Percentiles rank a stretch among this genome's conserved stretches.
Evolutionary conservation across 2,329 filamentous ascomycete genomes (phyloP).

Genomic region (Phyllosticta capitalensis): DNA sequence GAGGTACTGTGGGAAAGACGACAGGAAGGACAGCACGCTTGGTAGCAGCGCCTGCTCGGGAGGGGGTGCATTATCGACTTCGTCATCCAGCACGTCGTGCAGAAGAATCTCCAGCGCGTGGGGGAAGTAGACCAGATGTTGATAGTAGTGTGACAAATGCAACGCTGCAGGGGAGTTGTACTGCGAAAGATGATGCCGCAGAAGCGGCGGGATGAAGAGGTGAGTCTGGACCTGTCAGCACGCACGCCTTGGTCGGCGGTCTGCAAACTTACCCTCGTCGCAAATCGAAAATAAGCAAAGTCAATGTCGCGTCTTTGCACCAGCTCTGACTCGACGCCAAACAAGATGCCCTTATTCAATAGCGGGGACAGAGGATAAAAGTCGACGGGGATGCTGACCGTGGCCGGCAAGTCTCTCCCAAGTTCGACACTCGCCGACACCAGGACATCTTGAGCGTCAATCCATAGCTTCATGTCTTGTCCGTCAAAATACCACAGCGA

Average conservation of each 20-base stretch:
- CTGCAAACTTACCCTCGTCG: constrained; percentile 59
- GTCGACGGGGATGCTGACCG: constrained; percentile 75
- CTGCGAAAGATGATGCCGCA: constrained; percentile 67
- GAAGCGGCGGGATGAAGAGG: constrained; percentile 79
- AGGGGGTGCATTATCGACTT: constrained; percentile 60
- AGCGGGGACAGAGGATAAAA: constrained; percentile 89
- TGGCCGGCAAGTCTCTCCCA: constrained; percentile 59
- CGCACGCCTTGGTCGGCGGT: neutral
- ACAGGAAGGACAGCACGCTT: constrained; percentile 44
- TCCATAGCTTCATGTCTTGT: constrained; percentile 75
- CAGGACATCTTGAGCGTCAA: constrained; percentile 76
- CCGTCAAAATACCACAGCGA: constrained; percentile 96
- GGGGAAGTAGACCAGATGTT: constrained; percentile 80
- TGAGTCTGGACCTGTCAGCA: constrained; percentile 57
- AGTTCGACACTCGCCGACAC: constrained; percentile 57
- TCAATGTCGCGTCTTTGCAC: constrained; percentile 86
- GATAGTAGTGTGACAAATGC: constrained; percentile 73
- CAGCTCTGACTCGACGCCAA: constrained; percentile 86
- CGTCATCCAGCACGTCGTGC: constrained; percentile 88
- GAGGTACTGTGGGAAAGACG: constrained; percentile 63
- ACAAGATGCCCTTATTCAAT: constrained; percentile 77
- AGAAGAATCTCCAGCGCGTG: constrained; percentile 88
- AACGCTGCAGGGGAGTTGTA: constrained; percentile 74
- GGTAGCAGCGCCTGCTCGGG: constrained; percentile 42
- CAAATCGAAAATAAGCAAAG: constrained; percentile 83